Conservation (phyloP, 169 alveolate genomes). For the Plasmodium relictum region DNA sequence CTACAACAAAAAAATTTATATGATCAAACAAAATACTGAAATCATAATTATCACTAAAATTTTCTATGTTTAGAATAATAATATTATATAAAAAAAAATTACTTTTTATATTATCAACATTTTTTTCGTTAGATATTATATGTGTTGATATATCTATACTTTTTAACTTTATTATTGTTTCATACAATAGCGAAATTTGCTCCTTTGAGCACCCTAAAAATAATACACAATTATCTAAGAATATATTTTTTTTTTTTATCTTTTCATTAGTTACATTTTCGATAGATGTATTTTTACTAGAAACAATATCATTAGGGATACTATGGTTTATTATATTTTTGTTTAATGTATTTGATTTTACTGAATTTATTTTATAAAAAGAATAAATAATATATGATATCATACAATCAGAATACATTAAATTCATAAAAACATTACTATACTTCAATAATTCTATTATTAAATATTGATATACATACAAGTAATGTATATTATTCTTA, state of each 20-base stretch:
- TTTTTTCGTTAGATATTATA: slow-evolving; percentile 38
- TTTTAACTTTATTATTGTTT: slow-evolving; percentile 57
- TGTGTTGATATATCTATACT: slow-evolving; percentile 37
- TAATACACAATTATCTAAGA: slow-evolving; percentile 24
- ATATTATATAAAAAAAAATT: slow-evolving; percentile 62
- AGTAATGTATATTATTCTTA: slow-evolving; percentile 13
- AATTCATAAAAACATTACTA: slow-evolving; percentile 29
- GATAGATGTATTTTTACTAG: neutral
- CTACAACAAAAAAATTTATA: slow-evolving; percentile 36
- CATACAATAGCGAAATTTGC: slow-evolving; percentile 14
- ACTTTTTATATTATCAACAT: slow-evolving; percentile 15
- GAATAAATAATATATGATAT: slow-evolving; percentile 55
- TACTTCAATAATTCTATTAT: slow-evolving; percentile 46
- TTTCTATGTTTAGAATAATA: slow-evolving; percentile 37
- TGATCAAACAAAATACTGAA: slow-evolving; percentile 34
- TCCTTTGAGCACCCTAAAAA: slow-evolving; percentile 49
- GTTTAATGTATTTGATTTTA: neutral
- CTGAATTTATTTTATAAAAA: slow-evolving; percentile 44
- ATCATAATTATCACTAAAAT: slow-evolving; percentile 17
- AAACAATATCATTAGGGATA: neutral
- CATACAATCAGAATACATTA: slow-evolving; percentile 52
- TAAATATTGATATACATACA: slow-evolving; percentile 62
- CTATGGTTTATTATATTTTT: neutral
- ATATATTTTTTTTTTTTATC: neutral
- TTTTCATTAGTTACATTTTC: slow-evolving; percentile 2